Base-by-base conservation (phyloP, 371 early-diverging fungal genomes). In the Syncephalastrum sp. region DNA sequence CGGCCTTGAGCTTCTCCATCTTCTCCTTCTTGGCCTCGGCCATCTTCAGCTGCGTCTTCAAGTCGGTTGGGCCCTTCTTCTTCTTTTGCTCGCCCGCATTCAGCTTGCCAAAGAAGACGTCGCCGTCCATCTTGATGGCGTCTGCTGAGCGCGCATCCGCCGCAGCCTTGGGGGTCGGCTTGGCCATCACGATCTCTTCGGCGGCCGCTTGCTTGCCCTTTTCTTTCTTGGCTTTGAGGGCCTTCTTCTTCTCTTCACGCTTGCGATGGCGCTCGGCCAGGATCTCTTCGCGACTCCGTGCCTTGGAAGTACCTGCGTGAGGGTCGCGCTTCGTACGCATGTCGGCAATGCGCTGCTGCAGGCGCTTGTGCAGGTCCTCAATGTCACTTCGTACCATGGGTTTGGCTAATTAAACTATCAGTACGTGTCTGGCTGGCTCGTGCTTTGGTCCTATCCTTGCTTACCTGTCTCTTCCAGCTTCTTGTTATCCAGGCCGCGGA, bases 61-160 rank as follows among this genome's bases (percentile, higher is more conserved):
- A 83, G 69, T 91, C 92, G 6, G 83, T 80, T 6, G 87, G 78
- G 38, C 87, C 87, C 70, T 83, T 91, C 79, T 89, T 90, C 74
- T 85, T 82, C 64, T 58, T 70, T 62, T 69, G 61, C 14, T 60
- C 76, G n/a, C 82, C 87, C 59, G 88, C 78, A 42, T 84, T 82
- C 24, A 93, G 64, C 51, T 87, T 90, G 62, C 90, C 85, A 74
- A 91, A 92, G 50, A 71, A 71, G 3, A 90, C 67, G 55, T 82
- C 83, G 19, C 81, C 83, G 38, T 83, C 82, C 60, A 75, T 81
- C 60, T 79, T 82, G 54, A 82, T 69, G 1, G 82, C 74, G 16
- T 74, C 79, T 53, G 79, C 78, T 8, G 80, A 50, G 3, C 23
- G 7, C n/a, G 12, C 41, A 16, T 14, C 23, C 1, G 17, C 7